A percentile compares a stretch with the other conserved stretches of the same genome.
Conservation (phyloP, 2,329 filamentous ascomycete species). For the Mycosphaerella sp. region DNA sequence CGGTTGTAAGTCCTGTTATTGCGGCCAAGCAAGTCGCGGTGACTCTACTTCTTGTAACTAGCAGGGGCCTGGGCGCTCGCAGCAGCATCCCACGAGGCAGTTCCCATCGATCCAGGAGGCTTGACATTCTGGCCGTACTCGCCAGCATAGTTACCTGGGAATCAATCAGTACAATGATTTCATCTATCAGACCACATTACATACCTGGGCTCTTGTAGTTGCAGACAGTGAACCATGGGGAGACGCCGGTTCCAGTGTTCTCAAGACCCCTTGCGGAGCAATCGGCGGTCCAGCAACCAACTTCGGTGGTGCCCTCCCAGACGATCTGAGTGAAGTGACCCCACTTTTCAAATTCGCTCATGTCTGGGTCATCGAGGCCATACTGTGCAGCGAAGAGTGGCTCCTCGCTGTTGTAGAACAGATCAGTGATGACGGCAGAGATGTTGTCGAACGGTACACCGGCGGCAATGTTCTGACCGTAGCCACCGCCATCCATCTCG, state of each 20-base stretch:
- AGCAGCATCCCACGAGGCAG: constrained; percentile 30
- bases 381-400: constrained; percentile 50
- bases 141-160: constrained; percentile 49
- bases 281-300: constrained; percentile 55
- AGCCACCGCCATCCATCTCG: constrained; percentile 54
- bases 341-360: constrained; percentile 57
- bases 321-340: constrained; percentile 73
- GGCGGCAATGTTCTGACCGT: constrained; percentile 90
- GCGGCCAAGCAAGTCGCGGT: constrained; percentile 4
- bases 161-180: not conserved
- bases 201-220: constrained; percentile 73
- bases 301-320: constrained; percentile 55
- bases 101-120: constrained; percentile 36
- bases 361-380: constrained; percentile 53
- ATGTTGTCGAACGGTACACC: constrained; percentile 53
- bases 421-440: constrained; percentile 63
- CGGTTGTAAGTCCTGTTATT: constrained; percentile 20
- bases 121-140: constrained; percentile 51
- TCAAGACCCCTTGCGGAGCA: constrained; percentile 41
- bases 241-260: constrained; percentile 37
- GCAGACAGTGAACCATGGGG: constrained; percentile 74
- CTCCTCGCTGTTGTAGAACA: constrained; percentile 85
- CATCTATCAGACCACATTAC: constrained; percentile 25
- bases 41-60: not conserved
- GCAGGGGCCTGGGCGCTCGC: not conserved